Conservation (phyloP, 2,329 filamentous ascomycete species). For the Hymenoscyphus albidus region DNA sequence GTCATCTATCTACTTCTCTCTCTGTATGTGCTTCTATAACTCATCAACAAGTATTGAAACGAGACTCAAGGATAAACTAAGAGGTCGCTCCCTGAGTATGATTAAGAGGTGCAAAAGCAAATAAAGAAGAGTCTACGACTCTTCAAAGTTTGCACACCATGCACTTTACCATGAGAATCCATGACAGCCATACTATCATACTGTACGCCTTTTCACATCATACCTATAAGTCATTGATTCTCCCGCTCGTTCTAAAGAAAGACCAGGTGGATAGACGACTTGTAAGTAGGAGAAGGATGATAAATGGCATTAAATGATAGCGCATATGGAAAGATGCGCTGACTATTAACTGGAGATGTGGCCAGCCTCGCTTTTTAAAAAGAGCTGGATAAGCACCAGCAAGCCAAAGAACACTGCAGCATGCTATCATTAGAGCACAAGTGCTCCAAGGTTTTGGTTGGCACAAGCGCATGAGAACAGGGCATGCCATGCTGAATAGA, state of each 20-base stretch:
- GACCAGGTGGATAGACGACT: neutral
- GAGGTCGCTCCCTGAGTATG: slow-evolving; percentile 1
- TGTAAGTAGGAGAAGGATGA: slow-evolving; percentile 3
- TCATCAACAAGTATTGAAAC: neutral
- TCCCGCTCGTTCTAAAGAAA: neutral
- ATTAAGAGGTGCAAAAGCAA: neutral
- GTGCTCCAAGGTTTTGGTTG: too few relatives aligned
- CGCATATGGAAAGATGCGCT: too few relatives aligned
- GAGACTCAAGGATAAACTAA: neutral
- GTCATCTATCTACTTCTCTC: neutral
- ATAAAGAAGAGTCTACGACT: neutral
- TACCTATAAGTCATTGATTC: neutral
- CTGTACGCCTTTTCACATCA: slow-evolving; percentile 36
- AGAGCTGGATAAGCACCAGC: too few relatives aligned
- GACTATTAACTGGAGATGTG: too few relatives aligned
- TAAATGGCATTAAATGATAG: neutral
- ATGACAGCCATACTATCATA: neutral
- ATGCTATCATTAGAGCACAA: too few relatives aligned
- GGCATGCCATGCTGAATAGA: too few relatives aligned
- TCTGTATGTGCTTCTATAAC: neutral
- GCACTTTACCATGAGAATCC: neutral
- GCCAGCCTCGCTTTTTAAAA: too few relatives aligned
- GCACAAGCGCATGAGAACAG: too few relatives aligned
- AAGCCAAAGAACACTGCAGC: too few relatives aligned
- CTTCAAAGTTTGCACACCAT: neutral